Evolutionary conservation across 2,329 filamentous ascomycete species (phyloP), one percentile per base, ranked within the genome.

Genomic region (Neophaeococcomyces aloes): DNA sequence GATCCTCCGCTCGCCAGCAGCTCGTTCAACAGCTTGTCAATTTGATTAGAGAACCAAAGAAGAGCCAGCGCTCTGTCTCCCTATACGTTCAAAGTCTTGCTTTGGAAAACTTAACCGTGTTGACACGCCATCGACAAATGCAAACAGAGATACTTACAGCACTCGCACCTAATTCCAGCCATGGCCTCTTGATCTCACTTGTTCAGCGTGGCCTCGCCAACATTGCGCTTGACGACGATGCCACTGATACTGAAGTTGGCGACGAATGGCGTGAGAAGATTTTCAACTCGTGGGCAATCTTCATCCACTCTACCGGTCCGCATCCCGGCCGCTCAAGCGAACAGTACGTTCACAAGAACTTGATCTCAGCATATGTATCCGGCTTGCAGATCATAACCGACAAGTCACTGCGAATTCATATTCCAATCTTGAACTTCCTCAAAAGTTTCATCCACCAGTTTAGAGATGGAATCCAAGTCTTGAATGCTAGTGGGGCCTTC

Each of bases 131-230:
- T 59, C 81, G 83, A 55, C 68, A 74, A 45, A 88, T 86, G 57
- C 76, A 81, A 23, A 69, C 78, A 27, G 91, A 98, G 60, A 82
- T 98, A 18, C 80, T 87, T 50, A 80, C 86, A 32, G 87, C 91
- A n/a, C 69, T 99, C 32, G 94, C 87, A 57, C 86, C 93, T 42
- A 94, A 89, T 54, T 89, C 96, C 29, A 96, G 94, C 56, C 93
- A 98, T 56, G 93, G 91, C 11, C 83, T 96, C 23, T 72, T 99
- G 34, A 82, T 96, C 53, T 96, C 95, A 57, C 76, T 95, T 53
- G 82, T 94, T 38, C 78, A 89, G 44, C 95, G 94, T 63, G 85
- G 87, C 7, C 84, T 96, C 45, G 81, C 82, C 14, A 84, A 87
- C 50, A 81, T 98, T 66, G 78, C 74, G 45, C 68, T 68, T 38